Evolutionary conservation across 2,329 filamentous ascomycete species (phyloP), one percentile per base, ranked within the genome.

Genomic region (Fusarium decemcellulare): DNA sequence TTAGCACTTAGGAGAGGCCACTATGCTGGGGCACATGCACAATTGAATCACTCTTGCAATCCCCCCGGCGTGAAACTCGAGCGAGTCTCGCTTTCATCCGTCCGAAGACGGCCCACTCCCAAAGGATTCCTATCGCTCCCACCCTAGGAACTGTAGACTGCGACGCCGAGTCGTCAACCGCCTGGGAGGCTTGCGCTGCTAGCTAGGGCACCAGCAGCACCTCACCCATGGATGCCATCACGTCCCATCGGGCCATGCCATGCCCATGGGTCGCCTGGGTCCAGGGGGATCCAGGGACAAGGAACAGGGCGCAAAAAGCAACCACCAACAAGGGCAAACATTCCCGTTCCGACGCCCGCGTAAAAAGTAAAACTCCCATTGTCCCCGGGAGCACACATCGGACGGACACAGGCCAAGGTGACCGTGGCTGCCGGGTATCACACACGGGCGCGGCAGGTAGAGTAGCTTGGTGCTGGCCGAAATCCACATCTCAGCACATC

Each of bases 341-440:
- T 53, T 61, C 64, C 60, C 54, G 63, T 65, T 64, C 68, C 68
- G 61, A 61, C 52, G 60, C 53, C 59, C 62, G 53, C 68, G 63
- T 61, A 40, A 69, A 67, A 61, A 70, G 69, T 48, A 67, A 60
- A 55, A 37, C 42, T 63, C 23, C 23, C 23, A 23, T 23, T 18
- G 42, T 54, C 32, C 18, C 40, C 16, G 42, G 43, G 40, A 50
- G 53, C 30, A 50, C 53, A 58, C 56, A 67, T 66, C 60, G 61
- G 61, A 39, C 39, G 61, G 40, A 55, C 44, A 30, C 40, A 55
- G 44, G 56, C 56, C 36, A 18, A 53, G 40, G 57, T 57, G 47
- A 36, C 30, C 27, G 53, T 48, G 46, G 36, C 50, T 64, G 48
- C 46, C 62, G 59, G 51, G 51, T 54, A 43, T 54, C 34, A 39